phyloP scores from a whole-genome alignment of 1,139 yeast species.

The Pichia sp. region DNA sequence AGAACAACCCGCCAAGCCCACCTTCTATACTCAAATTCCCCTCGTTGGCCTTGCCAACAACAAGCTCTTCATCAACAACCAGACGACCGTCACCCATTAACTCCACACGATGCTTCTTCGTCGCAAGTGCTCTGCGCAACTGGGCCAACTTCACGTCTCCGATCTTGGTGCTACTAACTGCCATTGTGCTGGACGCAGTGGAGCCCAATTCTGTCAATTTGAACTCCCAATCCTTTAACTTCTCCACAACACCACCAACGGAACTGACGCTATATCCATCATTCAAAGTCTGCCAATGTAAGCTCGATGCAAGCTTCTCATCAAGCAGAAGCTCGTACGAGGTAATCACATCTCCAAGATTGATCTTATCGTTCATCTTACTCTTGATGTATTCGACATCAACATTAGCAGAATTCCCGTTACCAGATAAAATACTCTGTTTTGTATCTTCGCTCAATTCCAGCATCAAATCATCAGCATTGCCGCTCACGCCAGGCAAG shows the following conservation, averaged over 20 bases:
- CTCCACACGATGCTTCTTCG: conserved; percentile 68
- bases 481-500: conserved; percentile 27
- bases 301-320: conserved; percentile 53
- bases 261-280: conserved; percentile 83
- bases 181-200: conserved; percentile 1
- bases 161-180: conserved; percentile 50
- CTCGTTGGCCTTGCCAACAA: conserved; percentile 71
- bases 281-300: conserved; percentile 81
- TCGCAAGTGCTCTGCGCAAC: conserved; percentile 57
- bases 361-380: conserved; percentile 40
- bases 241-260: conserved; percentile 56
- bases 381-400: conserved; percentile 31
- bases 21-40: conserved; percentile 88
- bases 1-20: conserved; percentile 60
- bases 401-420: conserved; percentile 11
- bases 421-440: background rate
- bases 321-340: conserved; percentile 73
- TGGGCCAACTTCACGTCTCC: conserved; percentile 89
- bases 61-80: conserved; percentile 74
- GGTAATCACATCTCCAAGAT: conserved; percentile 57
- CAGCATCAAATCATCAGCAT: conserved; percentile 18
- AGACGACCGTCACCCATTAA: conserved; percentile 91
- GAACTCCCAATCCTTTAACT: conserved; percentile 20
- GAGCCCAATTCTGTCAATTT: conserved; percentile 15
- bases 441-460: conserved; percentile 22